Evolutionary conservation across 352 stramenopile species (phyloP).

Genomic region (Phytopythium delawarense): DNA sequence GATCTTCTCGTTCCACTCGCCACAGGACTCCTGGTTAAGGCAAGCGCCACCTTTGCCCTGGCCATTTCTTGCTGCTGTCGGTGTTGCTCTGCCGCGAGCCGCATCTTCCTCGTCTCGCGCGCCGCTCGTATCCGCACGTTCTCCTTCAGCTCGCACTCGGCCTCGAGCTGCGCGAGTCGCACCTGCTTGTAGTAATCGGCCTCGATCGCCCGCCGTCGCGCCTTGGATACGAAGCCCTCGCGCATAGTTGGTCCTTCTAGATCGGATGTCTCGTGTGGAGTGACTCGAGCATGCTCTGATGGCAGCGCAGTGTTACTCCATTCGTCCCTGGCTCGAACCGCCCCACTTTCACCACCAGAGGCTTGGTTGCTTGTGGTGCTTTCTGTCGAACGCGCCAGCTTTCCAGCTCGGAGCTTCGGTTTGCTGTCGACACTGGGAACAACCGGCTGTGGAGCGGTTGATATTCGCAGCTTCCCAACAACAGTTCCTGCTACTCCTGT

Average conservation of each 20-base stretch:
- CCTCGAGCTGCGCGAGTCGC: conserved; percentile 58
- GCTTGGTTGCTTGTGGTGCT: not conserved
- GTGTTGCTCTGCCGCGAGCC: conserved; percentile 13
- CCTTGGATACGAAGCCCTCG: conserved; percentile 58
- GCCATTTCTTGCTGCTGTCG: conserved; percentile 12
- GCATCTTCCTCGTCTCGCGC: conserved; percentile 27
- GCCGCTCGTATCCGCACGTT: conserved; percentile 61
- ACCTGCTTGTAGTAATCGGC: conserved; percentile 67
- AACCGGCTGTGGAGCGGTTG: conserved; percentile 5
- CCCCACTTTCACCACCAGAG: not conserved
- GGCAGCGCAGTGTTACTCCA: not conserved
- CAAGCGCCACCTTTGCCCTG: not conserved
- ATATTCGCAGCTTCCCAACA: conserved; percentile 47
- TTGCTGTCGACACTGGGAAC: not conserved
- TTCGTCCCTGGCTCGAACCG: not conserved
- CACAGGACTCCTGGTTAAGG: not conserved
- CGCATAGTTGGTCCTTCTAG: conserved; percentile 7
- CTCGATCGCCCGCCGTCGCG: conserved; percentile 42
- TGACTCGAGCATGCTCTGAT: not conserved
- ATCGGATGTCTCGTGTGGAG: too few species aligned
- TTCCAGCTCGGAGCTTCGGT: not conserved
- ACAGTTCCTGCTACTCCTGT: conserved; percentile 6
- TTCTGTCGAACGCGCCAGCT: not conserved
- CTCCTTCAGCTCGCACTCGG: conserved; percentile 70
- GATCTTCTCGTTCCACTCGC: not conserved